A percentile compares a stretch with the other conserved stretches of the same genome.
Conservation (phyloP, 176 grass and related monocot species). For the Phoenix dactylifera region DNA sequence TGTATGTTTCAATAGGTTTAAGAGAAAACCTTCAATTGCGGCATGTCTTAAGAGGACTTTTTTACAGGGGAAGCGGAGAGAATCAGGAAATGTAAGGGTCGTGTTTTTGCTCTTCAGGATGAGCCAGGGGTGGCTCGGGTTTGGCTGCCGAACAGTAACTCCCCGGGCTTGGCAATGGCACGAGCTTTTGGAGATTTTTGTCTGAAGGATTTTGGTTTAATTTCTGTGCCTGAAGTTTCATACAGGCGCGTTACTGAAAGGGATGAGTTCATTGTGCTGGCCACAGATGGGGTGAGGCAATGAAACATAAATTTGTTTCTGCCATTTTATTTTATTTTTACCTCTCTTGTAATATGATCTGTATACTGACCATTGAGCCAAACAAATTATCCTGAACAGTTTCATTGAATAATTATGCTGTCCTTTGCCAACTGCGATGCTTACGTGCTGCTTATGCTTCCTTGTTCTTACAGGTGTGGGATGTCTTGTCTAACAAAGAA, state of each 20-base stretch:
- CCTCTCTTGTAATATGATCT: no score
- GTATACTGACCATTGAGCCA: no score
- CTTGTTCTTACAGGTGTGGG: conserved; percentile 48
- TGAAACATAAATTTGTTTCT: background rate
- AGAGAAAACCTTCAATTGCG: no score
- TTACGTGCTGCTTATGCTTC: no score
- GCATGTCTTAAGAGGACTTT: background rate
- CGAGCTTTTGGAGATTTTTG: conserved; percentile 80
- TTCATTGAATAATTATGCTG: no score
- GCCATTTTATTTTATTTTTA: background rate
- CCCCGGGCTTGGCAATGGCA: conserved; percentile 61
- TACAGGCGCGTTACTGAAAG: conserved; percentile 39
- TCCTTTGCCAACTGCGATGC: no score
- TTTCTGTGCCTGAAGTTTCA: conserved; percentile 56
- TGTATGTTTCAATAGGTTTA: no score
- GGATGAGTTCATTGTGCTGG: conserved; percentile 68
- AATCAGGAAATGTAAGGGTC: conserved; percentile 53
- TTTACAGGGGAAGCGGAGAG: conserved; percentile 59
- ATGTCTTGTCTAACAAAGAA: conserved; percentile 67
- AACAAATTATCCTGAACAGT: no score
- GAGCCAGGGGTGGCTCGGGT: conserved; percentile 65
- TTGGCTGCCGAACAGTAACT: conserved; percentile 57
- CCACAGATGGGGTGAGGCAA: conserved; percentile 62
- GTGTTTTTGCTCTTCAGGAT: conserved; percentile 51
- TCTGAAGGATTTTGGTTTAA: conserved; percentile 68